phyloP scores from a whole-genome alignment of 441 rosid genomes.

The California macrophylla region DNA sequence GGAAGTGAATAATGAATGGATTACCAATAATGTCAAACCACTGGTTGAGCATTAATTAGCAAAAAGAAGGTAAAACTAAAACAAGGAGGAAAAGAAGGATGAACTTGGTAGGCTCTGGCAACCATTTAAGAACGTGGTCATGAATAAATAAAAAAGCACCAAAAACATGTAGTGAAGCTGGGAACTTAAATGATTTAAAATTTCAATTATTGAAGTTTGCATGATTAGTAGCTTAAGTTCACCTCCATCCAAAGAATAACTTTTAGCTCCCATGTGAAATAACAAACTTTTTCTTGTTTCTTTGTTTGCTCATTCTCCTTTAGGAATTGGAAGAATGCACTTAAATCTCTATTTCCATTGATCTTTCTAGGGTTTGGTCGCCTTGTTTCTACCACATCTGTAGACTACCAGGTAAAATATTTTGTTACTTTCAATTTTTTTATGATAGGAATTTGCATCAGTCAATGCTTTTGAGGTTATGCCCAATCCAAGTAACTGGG shows the following conservation, averaged over 20 bases:
- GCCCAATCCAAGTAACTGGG: background rate
- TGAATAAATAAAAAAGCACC: background rate
- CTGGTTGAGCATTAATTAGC: background rate
- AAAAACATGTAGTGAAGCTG: background rate
- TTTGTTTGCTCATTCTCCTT: constrained; percentile 12
- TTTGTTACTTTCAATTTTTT: constrained; percentile 4
- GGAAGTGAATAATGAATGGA: background rate
- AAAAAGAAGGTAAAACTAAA: background rate
- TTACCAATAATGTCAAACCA: background rate
- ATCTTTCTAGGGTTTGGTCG: constrained; percentile 63
- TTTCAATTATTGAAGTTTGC: background rate
- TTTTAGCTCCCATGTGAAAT: background rate
- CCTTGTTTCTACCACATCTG: constrained; percentile 50
- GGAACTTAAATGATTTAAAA: background rate
- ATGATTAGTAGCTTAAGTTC: background rate
- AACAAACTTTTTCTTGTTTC: background rate
- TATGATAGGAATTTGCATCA: constrained; percentile 1
- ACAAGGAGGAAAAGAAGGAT: background rate
- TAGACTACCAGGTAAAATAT: constrained; percentile 69
- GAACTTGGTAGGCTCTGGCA: background rate
- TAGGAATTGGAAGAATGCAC: constrained; percentile 52
- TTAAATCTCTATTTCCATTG: constrained; percentile 52
- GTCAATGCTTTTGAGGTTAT: background rate
- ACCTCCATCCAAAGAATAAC: background rate
- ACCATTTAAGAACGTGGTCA: background rate